Conservation (phyloP, 768 basidiomycete genomes). For the Russula vinacea region DNA sequence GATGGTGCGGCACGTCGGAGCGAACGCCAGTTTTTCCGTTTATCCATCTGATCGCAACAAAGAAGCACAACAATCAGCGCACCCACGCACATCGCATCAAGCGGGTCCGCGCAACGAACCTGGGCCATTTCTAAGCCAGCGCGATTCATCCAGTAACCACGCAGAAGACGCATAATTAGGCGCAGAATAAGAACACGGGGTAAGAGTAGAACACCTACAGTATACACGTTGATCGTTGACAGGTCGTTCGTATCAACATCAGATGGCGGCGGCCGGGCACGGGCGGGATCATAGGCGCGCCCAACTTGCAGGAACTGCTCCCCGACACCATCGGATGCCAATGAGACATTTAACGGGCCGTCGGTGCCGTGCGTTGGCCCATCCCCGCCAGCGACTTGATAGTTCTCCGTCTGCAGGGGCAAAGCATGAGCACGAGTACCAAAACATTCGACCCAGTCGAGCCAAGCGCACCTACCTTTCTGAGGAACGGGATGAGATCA, state of each 20-base stretch:
- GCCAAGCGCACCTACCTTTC: slow-evolving; percentile 42
- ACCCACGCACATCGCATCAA: not conserved
- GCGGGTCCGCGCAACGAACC: slow-evolving; percentile 37
- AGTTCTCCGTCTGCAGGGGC: slow-evolving; percentile 39
- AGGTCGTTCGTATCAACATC: slow-evolving; percentile 31
- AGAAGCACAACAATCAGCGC: not conserved
- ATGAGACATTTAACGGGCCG: slow-evolving; percentile 45
- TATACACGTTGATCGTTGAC: slow-evolving; percentile 32
- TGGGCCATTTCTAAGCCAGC: slow-evolving; percentile 50
- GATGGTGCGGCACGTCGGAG: slow-evolving; percentile 50
- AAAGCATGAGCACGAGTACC: too few relatives aligned
- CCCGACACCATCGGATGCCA: slow-evolving; percentile 30
- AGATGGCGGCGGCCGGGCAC: slow-evolving; percentile 26
- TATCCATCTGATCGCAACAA: slow-evolving; percentile 54
- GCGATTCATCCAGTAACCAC: not conserved
- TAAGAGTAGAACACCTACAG: slow-evolving; percentile 25
- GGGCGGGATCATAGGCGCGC: slow-evolving; percentile 29
- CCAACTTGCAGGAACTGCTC: slow-evolving; percentile 35
- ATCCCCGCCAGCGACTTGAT: slow-evolving; percentile 35
- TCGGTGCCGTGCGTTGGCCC: slow-evolving; percentile 44
- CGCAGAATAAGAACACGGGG: too few relatives aligned
- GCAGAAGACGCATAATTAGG: not conserved
- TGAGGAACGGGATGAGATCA: slow-evolving; percentile 54
- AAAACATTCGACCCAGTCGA: not conserved
- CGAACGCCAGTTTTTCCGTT: slow-evolving; percentile 49